A percentile compares a stretch with the other conserved stretches of the same genome.
These are phyloP conservation scores for Chlamydomonas reinhardtii DNA, from an alignment of 163 green algal species.

Conservation along the genomic window DNA sequence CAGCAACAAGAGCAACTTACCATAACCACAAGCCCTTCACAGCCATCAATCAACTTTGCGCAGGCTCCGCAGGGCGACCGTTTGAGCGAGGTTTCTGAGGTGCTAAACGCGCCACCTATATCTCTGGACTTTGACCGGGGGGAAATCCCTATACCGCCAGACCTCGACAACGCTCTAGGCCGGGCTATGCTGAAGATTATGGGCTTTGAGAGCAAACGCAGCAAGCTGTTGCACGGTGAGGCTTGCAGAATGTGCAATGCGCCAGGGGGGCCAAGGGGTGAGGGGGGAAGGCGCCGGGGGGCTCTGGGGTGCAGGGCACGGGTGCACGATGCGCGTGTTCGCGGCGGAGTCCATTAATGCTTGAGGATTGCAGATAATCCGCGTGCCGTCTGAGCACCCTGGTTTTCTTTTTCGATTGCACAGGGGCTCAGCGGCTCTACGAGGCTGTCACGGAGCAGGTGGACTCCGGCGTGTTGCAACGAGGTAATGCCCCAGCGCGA, in stretches of 20 bases:
- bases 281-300: not conserved
- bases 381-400: not conserved
- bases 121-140: constrained; percentile 49
- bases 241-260: not conserved
- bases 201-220: constrained; percentile 53
- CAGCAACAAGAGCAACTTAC: not conserved
- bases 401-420: not conserved
- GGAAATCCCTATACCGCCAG: constrained; percentile 33
- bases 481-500: too few species aligned
- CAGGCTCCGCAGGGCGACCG: not conserved
- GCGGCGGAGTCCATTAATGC: too few species aligned
- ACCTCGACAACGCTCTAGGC: constrained; percentile 51
- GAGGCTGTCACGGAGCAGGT: constrained; percentile 63
- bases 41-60: too few species aligned
- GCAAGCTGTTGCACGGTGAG: constrained; percentile 54
- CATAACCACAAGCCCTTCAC: too few species aligned
- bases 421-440: constrained; percentile 62
- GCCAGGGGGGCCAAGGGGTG: not conserved
- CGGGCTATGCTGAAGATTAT: constrained; percentile 48
- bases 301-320: not conserved
- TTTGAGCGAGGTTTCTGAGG: constrained; percentile 9
- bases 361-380: not conserved
- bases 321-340: too few species aligned
- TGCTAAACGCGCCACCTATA: not conserved
- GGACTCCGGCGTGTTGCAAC: constrained; percentile 55